These are phyloP conservation scores for Boletus hoseneyae DNA, from an alignment of 1,284 basidiomycete species.

Conservation along the genomic window DNA sequence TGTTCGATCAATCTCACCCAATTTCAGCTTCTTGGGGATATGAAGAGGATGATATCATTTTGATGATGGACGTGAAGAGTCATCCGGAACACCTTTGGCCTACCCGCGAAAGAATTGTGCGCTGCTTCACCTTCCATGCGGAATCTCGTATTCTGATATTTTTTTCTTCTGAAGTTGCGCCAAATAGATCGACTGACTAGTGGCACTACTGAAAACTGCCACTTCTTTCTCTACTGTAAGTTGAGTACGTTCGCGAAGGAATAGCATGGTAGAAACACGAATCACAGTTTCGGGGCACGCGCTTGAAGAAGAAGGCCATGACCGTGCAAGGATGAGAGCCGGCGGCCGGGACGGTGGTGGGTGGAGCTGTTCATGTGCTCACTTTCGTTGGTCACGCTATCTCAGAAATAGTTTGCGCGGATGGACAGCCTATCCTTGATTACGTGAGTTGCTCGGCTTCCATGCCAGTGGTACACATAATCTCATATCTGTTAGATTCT, in stretches of 20 bases:
- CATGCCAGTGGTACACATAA: not conserved
- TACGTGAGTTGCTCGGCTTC: constrained; percentile 11
- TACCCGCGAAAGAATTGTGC: constrained; percentile 30
- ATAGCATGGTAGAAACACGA: not conserved
- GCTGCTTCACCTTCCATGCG: not conserved
- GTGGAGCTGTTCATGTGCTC: not conserved
- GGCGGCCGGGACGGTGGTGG: constrained; percentile 37
- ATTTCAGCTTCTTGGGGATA: constrained; percentile 26
- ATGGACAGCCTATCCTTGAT: constrained; percentile 24
- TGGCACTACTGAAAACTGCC: constrained; percentile 28
- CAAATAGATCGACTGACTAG: constrained; percentile 31
- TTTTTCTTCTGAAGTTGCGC: constrained; percentile 8
- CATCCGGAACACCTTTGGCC: constrained; percentile 21
- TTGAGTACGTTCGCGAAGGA: not conserved
- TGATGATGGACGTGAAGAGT: constrained; percentile 30
- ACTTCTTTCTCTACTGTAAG: constrained; percentile 41
- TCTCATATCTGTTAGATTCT: constrained; percentile 16
- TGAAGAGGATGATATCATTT: constrained; percentile 24
- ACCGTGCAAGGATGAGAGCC: constrained; percentile 24
- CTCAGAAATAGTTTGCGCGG: constrained; percentile 23
- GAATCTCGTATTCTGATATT: not conserved
- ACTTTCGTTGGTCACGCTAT: not conserved
- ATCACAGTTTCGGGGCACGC: constrained; percentile 34
- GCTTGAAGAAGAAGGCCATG: constrained; percentile 21
- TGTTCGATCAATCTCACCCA: constrained; percentile 4